Percentiles rank a stretch among this genome's conserved stretches.
Evolutionary conservation across 1,139 yeast species (phyloP).

Genomic region (Pichia sp.): DNA sequence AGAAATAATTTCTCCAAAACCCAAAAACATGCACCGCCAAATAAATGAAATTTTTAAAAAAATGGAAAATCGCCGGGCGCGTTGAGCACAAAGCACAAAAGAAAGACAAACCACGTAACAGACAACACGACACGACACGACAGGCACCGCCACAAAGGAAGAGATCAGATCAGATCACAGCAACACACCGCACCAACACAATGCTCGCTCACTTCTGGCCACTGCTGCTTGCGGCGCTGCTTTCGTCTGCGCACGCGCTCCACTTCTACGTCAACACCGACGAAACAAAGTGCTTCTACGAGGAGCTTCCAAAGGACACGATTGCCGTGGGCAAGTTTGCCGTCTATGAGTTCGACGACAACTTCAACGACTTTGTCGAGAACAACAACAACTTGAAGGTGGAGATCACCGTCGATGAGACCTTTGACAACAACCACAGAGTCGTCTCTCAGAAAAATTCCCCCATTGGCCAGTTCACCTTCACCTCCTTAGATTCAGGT

Average conservation of each 20-base stretch:
- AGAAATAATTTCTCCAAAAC: too few species aligned
- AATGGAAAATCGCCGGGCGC: too few species aligned
- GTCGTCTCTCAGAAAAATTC: constrained; percentile 49
- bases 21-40: too few species aligned
- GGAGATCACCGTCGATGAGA: constrained; percentile 44
- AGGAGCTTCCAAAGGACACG: constrained; percentile 43
- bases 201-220: constrained; percentile 5
- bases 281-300: constrained; percentile 45
- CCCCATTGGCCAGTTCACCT: constrained; percentile 50
- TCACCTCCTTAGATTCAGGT: constrained; percentile 54
- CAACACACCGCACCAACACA: background rate
- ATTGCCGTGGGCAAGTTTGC: constrained; percentile 41
- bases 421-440: constrained; percentile 49
- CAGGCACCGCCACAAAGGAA: too few species aligned
- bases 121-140: too few species aligned
- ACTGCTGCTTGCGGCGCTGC: background rate
- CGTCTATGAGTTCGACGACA: constrained; percentile 27
- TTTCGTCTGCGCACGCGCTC: constrained; percentile 22
- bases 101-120: too few species aligned
- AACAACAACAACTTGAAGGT: constrained; percentile 29
- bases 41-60: too few species aligned
- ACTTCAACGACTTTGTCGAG: constrained; percentile 29
- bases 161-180: constrained; percentile 19
- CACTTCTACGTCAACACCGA: constrained; percentile 39
- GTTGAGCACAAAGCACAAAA: too few species aligned